Percentiles rank a stretch among this genome's conserved stretches.
Evolutionary conservation across 495 filamentous ascomycete species (phyloP).

Genomic region (Chaetomium tenue): DNA sequence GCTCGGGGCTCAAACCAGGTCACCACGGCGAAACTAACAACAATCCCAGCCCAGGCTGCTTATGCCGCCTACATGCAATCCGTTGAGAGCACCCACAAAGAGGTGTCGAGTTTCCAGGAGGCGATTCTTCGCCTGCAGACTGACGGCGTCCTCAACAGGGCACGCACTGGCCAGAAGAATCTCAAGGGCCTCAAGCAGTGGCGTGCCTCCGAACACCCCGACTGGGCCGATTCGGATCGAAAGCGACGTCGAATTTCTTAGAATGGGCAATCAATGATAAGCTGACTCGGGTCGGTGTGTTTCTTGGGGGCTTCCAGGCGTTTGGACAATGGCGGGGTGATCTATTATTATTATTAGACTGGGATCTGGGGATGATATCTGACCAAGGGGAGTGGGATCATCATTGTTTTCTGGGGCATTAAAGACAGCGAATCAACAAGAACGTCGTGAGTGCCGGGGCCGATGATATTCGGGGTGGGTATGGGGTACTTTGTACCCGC

Average conservation of each 20-base stretch:
- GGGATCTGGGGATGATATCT: background rate
- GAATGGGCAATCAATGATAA: background rate
- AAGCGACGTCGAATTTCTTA: slow-evolving; percentile 15
- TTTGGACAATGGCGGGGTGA: slow-evolving; percentile 10
- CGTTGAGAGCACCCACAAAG: slow-evolving; percentile 37
- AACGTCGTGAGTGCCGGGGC: background rate
- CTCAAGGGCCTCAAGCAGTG: slow-evolving; percentile 52
- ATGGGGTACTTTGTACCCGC: background rate
- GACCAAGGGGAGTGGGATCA: background rate
- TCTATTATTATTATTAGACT: background rate
- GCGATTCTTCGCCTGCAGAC: slow-evolving; percentile 42
- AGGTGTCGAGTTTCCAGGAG: slow-evolving; percentile 45
- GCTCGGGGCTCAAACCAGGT: too few relatives aligned
- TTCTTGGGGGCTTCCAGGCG: background rate
- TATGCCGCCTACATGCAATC: slow-evolving; percentile 42
- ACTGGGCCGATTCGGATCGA: slow-evolving; percentile 39
- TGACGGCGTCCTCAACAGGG: slow-evolving; percentile 43
- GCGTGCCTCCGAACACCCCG: slow-evolving; percentile 49
- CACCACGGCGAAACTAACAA: slow-evolving; percentile 20
- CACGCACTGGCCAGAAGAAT: slow-evolving; percentile 46
- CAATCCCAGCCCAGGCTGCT: slow-evolving; percentile 39
- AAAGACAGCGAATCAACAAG: background rate
- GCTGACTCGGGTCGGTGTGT: background rate
- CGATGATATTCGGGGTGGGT: slow-evolving; percentile 6
- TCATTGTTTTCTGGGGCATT: background rate